Evolutionary conservation across 1,284 basidiomycete genomes (phyloP).

Genomic region (Austropuccinia psidii): DNA sequence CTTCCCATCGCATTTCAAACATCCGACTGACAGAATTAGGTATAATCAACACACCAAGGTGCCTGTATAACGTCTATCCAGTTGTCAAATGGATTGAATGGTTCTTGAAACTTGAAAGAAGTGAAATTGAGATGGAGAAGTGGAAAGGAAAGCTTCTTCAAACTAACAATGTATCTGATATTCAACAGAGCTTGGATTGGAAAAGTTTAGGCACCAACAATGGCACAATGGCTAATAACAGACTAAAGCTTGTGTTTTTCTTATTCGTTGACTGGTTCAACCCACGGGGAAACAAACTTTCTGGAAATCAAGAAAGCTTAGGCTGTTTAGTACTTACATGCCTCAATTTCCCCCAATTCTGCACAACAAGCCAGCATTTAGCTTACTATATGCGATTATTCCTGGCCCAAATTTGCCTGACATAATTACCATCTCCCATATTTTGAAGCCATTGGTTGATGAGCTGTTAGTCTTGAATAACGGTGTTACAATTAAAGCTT

Average conservation of each 20-base stretch:
- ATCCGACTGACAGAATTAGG: too few relatives aligned
- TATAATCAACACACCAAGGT: too few relatives aligned
- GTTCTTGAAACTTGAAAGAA: too few relatives aligned
- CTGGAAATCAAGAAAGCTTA: not conserved
- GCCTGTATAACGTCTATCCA: too few relatives aligned
- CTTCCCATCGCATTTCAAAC: too few relatives aligned
- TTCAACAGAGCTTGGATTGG: too few relatives aligned
- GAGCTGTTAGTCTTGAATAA: not conserved
- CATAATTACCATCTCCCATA: not conserved
- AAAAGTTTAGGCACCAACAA: too few relatives aligned
- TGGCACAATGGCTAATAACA: too few relatives aligned
- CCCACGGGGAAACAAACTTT: not conserved
- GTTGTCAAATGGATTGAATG: too few relatives aligned
- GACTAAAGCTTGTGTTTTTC: not conserved
- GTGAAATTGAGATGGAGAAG: too few relatives aligned
- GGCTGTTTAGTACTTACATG: not conserved
- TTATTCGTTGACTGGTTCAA: not conserved
- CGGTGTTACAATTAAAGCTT: not conserved
- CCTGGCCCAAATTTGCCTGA: conserved; percentile 4
- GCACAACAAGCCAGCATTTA: not conserved
- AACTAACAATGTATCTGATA: too few relatives aligned
- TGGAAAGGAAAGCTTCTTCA: too few relatives aligned
- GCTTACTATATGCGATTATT: not conserved
- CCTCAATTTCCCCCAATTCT: not conserved
- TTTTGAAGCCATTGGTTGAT: not conserved